Percentiles rank a stretch among this genome's conserved stretches.
These are phyloP conservation scores for Salix brachista DNA, from an alignment of 345 rosid genomes.

Conservation along the genomic window DNA sequence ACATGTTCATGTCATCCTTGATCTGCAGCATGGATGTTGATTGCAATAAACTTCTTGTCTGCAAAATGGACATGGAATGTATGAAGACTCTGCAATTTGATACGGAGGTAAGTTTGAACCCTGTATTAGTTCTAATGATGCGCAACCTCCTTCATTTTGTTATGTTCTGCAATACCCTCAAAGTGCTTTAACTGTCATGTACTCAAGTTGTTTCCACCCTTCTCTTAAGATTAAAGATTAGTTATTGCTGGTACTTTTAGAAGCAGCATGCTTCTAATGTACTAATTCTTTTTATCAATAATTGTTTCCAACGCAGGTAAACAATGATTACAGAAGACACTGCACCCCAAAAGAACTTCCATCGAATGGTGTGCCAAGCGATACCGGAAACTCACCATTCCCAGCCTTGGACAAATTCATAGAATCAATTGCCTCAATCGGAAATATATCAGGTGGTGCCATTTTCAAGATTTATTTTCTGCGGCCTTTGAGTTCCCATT, in stretches of 20 bases:
- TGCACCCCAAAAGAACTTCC: slow-evolving; percentile 30
- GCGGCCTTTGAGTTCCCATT: not conserved
- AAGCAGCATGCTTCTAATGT: not conserved
- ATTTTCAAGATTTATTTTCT: not conserved
- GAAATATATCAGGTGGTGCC: slow-evolving; percentile 62
- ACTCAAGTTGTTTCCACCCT: not conserved
- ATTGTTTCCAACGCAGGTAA: slow-evolving; percentile 41
- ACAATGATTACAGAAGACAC: slow-evolving; percentile 36
- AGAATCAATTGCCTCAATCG: slow-evolving; percentile 63
- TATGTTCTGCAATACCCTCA: not conserved
- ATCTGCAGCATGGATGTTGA: slow-evolving; percentile 77
- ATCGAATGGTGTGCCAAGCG: slow-evolving; percentile 32
- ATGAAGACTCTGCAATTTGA: slow-evolving; percentile 81
- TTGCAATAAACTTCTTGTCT: slow-evolving; percentile 79
- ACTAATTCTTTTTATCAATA: not conserved
- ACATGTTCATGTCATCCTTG: slow-evolving; percentile 79
- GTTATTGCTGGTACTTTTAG: too few species aligned
- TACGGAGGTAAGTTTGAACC: slow-evolving; percentile 59
- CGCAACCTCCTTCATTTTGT: not conserved
- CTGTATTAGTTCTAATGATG: slow-evolving; percentile 14
- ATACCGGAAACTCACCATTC: slow-evolving; percentile 74
- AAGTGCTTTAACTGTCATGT: not conserved
- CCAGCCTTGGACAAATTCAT: slow-evolving; percentile 74
- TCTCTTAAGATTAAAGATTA: not conserved
- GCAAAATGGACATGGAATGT: slow-evolving; percentile 86